A percentile compares a stretch with the other conserved stretches of the same genome.
Evolutionary conservation across 192 early-diverging fungal species (phyloP).

Genomic region (Rhizoclosmatium globosum): DNA sequence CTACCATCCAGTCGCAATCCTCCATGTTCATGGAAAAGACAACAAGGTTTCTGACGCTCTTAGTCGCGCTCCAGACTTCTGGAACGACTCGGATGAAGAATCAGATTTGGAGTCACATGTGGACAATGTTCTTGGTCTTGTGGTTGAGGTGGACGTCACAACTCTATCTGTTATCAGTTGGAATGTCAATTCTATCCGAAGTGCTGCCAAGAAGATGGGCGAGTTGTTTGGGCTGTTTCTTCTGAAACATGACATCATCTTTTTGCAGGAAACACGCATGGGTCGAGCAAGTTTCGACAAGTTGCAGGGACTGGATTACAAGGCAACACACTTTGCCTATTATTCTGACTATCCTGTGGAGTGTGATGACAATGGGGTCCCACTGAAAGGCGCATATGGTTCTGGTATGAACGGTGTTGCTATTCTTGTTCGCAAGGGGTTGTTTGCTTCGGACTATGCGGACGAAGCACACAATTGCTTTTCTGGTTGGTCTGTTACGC

Average conservation of each 20-base stretch:
- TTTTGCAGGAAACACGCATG: background rate
- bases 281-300: background rate
- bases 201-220: background rate
- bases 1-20: background rate
- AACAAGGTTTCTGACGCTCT: background rate
- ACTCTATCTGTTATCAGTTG: background rate
- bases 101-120: background rate
- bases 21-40: background rate
- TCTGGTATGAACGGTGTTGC: background rate
- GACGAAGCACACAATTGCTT: background rate
- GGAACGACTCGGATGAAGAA: background rate
- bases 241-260: background rate
- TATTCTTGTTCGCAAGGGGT: background rate
- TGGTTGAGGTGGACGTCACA: background rate
- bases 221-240: background rate
- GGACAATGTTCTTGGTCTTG: background rate
- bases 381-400: background rate
- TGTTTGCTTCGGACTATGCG: background rate
- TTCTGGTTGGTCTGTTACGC: background rate
- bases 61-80: no score
- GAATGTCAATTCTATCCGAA: background rate
- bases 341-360: background rate
- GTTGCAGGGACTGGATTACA: background rate
- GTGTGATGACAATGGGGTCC: background rate
- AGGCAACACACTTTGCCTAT: background rate